Conservation (phyloP, 2,329 filamentous ascomycete species). For the Saccharata proteae region DNA sequence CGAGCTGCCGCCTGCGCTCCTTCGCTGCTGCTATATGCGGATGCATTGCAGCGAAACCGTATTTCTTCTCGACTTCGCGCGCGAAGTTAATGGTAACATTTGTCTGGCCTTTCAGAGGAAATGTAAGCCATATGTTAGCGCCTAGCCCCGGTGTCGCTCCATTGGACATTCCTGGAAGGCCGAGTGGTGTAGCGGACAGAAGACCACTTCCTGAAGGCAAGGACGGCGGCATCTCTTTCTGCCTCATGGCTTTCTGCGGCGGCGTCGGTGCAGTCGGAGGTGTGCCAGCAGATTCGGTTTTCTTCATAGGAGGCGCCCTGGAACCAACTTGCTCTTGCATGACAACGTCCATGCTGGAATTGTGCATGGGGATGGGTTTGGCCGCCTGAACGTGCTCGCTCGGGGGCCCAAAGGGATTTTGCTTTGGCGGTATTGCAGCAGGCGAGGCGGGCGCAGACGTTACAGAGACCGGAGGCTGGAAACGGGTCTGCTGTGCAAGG, state of each 20-base stretch:
- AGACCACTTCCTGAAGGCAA: conserved; percentile 52
- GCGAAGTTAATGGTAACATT: conserved; percentile 96
- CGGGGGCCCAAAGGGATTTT: conserved; percentile 7
- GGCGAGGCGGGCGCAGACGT: conserved; percentile 29
- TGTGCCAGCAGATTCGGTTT: conserved; percentile 22
- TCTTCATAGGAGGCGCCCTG: conserved; percentile 17
- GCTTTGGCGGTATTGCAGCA: conserved; percentile 10
- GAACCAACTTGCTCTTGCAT: conserved; percentile 15
- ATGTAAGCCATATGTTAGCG: conserved; percentile 75
- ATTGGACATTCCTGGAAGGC: conserved; percentile 36
- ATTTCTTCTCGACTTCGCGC: conserved; percentile 81
- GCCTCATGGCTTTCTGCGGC: conserved; percentile 41
- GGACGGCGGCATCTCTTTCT: conserved; percentile 45
- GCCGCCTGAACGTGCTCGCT: conserved; percentile 7
- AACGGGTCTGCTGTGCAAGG: conserved; percentile 7
- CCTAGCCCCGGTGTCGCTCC: conserved; percentile 35
- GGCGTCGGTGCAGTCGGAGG: conserved; percentile 30
- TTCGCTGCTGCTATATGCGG: conserved; percentile 81
- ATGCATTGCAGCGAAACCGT: conserved; percentile 88
- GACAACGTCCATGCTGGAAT: conserved; percentile 24
- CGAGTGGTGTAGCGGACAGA: conserved; percentile 49
- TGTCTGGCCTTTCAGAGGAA: conserved; percentile 66
- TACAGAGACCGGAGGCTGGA: conserved; percentile 23
- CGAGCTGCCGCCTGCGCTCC: conserved; percentile 76
- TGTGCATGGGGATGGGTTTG: conserved; percentile 10